phyloP scores from a whole-genome alignment of 2,329 filamentous ascomycete species.

The Colletotrichum limetticola region DNA sequence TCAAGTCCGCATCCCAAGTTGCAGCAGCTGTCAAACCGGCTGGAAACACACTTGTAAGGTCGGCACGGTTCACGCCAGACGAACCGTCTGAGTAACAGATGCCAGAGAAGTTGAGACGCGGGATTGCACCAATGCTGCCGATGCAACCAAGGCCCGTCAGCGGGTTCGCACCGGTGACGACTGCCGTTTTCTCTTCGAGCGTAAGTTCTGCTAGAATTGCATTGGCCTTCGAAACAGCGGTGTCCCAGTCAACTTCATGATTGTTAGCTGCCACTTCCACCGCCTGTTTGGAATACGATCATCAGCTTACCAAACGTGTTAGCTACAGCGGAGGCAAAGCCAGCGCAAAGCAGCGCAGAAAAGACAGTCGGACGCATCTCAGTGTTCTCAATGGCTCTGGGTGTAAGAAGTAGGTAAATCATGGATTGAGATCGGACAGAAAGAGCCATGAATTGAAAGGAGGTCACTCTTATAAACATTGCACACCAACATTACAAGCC shows the following conservation, averaged over 20 bases:
- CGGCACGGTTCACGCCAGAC: constrained; percentile 66
- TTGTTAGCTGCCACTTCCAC: no score
- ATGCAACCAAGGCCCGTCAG: constrained; percentile 79
- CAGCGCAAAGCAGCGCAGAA: no score
- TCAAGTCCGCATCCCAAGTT: constrained; percentile 82
- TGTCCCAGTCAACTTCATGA: constrained; percentile 60
- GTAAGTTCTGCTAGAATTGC: constrained; percentile 75
- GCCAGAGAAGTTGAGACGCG: constrained; percentile 72
- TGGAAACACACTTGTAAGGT: constrained; percentile 70
- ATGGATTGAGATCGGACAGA: no score
- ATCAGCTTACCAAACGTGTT: no score
- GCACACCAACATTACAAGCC: no score
- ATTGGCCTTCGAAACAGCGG: constrained; percentile 78
- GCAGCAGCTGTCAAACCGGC: constrained; percentile 82
- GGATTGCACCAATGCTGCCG: constrained; percentile 67
- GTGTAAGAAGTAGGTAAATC: no score
- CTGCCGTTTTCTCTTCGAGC: constrained; percentile 79
- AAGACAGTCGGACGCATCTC: no score
- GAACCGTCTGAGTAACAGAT: constrained; percentile 86
- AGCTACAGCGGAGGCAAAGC: no score
- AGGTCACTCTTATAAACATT: no score
- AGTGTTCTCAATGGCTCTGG: no score
- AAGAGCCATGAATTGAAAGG: no score
- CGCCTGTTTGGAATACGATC: no score
- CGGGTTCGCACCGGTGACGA: constrained; percentile 78